Conservation (phyloP, 2,329 filamentous ascomycete species). For the Fusarium nisikadoi region DNA sequence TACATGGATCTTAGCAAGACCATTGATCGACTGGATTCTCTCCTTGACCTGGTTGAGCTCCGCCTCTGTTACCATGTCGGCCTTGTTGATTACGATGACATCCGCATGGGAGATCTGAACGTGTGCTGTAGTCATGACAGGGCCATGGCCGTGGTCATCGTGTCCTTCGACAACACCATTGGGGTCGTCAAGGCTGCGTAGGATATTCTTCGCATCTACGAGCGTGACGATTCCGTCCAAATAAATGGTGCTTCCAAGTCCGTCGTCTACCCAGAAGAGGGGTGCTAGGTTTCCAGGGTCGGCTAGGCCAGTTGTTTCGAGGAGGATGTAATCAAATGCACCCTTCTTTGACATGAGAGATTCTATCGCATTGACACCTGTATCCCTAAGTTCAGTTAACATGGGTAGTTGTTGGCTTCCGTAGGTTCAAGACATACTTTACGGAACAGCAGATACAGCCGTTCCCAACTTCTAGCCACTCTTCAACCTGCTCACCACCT, state of each 20-base stretch:
- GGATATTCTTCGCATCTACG: conserved; percentile 93
- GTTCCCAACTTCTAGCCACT: conserved; percentile 96
- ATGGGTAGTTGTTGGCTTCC: not conserved
- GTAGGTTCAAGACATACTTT: conserved; percentile 66
- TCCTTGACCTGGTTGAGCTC: conserved; percentile 76
- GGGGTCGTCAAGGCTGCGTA: conserved; percentile 82
- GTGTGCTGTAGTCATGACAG: conserved; percentile 89
- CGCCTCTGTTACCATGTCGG: conserved; percentile 78
- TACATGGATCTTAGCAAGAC: conserved; percentile 83
- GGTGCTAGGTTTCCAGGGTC: conserved; percentile 96
- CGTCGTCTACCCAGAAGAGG: conserved; percentile 97
- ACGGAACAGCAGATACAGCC: conserved; percentile 98
- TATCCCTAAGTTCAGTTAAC: conserved; percentile 69
- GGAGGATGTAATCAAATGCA: conserved; percentile 95
- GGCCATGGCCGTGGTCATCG: conserved; percentile 66
- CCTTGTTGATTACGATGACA: conserved; percentile 93
- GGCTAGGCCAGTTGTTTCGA: conserved; percentile 94
- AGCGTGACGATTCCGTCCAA: conserved; percentile 96
- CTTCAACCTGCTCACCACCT: conserved; percentile 82
- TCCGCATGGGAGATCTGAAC: conserved; percentile 97
- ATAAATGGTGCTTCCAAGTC: conserved; percentile 93
- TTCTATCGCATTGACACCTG: conserved; percentile 94
- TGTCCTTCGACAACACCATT: conserved; percentile 63
- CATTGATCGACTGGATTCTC: conserved; percentile 87
- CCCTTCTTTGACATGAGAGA: conserved; percentile 94